These are phyloP conservation scores for Cladosporium cucumerinum DNA, from an alignment of 2,329 filamentous ascomycete genomes.

Conservation along the genomic window DNA sequence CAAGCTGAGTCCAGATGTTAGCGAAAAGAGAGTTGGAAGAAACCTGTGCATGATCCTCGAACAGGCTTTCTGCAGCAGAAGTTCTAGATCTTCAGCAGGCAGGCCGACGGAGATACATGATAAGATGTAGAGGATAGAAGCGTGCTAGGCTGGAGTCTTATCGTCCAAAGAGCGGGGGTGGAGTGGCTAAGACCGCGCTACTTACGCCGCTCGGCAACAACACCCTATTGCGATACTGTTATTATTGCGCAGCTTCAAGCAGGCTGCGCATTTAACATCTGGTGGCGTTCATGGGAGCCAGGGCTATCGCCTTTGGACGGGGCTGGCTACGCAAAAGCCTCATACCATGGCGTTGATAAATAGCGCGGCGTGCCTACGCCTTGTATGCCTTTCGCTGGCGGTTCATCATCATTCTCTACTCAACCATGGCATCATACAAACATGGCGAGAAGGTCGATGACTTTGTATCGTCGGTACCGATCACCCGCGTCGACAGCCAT, in stretches of 20 bases:
- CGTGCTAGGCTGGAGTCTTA: not conserved
- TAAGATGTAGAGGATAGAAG: not conserved
- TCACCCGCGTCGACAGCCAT: not conserved
- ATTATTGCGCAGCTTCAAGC: not conserved
- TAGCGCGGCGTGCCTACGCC: not conserved
- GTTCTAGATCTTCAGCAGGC: not conserved
- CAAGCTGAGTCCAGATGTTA: no score
- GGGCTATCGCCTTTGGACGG: not conserved
- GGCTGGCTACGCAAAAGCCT: not conserved
- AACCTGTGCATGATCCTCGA: no score
- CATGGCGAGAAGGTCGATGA: constrained; percentile 6
- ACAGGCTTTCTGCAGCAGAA: constrained; percentile 5
- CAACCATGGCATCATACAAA: not conserved
- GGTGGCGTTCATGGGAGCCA: not conserved
- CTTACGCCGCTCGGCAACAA: not conserved
- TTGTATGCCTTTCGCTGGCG: not conserved
- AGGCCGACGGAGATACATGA: not conserved
- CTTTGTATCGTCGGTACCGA: not conserved
- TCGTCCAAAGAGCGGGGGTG: not conserved
- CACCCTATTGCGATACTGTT: not conserved
- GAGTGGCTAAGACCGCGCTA: constrained; percentile 4
- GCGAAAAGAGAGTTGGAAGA: no score
- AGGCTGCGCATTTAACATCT: not conserved
- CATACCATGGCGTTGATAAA: not conserved
- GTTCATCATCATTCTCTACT: not conserved